These are phyloP conservation scores for Bipolaris sorokiniana DNA, from an alignment of 2,329 filamentous ascomycete species.

Conservation along the genomic window DNA sequence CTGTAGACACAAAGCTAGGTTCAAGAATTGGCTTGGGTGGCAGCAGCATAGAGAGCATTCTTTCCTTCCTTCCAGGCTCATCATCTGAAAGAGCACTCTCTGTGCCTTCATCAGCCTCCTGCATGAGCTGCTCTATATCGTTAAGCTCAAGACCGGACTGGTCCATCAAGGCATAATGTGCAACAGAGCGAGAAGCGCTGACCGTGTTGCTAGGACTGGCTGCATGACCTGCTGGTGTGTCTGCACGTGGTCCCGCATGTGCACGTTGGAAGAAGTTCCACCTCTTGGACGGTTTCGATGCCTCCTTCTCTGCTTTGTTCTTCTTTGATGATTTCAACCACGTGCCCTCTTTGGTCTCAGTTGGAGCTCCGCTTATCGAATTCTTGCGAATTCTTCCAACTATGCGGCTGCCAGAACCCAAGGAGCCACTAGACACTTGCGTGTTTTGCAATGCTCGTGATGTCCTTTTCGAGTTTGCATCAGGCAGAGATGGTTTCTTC, in stretches of 20 bases:
- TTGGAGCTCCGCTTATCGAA: conserved; percentile 27
- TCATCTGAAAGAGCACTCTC: conserved; percentile 30
- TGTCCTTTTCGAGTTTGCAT: conserved; percentile 8
- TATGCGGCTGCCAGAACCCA: conserved; percentile 21
- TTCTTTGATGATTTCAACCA: conserved; percentile 48
- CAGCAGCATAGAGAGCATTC: conserved; percentile 48
- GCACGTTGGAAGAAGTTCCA: conserved; percentile 67
- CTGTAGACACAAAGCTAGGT: conserved; percentile 29
- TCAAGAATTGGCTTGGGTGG: conserved; percentile 46
- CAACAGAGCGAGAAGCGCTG: conserved; percentile 52
- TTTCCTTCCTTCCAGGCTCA: conserved; percentile 34
- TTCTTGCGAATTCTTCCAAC: conserved; percentile 33
- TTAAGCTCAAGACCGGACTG: conserved; percentile 53
- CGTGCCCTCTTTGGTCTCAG: conserved; percentile 47
- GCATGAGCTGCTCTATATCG: conserved; percentile 56
- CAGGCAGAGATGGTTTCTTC: conserved; percentile 43
- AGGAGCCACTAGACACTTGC: conserved; percentile 25
- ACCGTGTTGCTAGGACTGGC: conserved; percentile 47
- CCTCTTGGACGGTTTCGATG: conserved; percentile 51
- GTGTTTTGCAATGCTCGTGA: conserved; percentile 36
- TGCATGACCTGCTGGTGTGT: conserved; percentile 41
- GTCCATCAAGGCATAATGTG: conserved; percentile 66
- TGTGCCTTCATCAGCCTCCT: conserved; percentile 48
- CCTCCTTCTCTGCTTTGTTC: conserved; percentile 34
- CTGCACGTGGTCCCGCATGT: conserved; percentile 50